These are phyloP conservation scores for Macroventuria anomochaeta DNA, from an alignment of 2,329 filamentous ascomycete genomes.

Conservation along the genomic window DNA sequence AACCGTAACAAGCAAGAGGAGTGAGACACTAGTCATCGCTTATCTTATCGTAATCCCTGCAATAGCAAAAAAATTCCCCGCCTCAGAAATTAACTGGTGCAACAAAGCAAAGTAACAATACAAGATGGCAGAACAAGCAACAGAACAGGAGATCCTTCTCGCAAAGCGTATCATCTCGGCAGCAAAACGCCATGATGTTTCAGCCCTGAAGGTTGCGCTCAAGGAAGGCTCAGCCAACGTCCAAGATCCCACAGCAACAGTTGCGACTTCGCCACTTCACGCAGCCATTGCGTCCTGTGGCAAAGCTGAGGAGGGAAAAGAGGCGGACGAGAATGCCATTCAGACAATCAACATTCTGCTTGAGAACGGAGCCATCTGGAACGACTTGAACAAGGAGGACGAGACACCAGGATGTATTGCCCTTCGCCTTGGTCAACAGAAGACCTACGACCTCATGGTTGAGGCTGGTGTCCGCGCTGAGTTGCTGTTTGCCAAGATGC, in stretches of 20 bases:
- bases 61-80: conserved; percentile 8
- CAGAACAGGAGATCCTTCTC: conserved; percentile 46
- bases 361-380: conserved; percentile 50
- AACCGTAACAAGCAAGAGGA: conserved; percentile 14
- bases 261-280: conserved; percentile 45
- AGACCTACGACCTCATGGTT: conserved; percentile 47
- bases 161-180: conserved; percentile 48
- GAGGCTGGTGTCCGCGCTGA: conserved; percentile 47
- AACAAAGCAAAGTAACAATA: conserved; percentile 1
- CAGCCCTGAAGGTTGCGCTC: conserved; percentile 43
- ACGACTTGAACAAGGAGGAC: conserved; percentile 47
- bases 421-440: conserved; percentile 40
- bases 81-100: background rate
- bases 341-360: conserved; percentile 43
- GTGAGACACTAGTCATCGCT: conserved; percentile 23
- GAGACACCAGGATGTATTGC: conserved; percentile 50
- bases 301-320: conserved; percentile 38
- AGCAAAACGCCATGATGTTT: conserved; percentile 44
- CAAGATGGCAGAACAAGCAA: conserved; percentile 42
- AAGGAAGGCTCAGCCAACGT: conserved; percentile 48
- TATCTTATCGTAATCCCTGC: conserved; percentile 24
- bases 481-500: conserved; percentile 44
- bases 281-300: conserved; percentile 45
- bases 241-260: conserved; percentile 43
- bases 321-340: conserved; percentile 35